These are phyloP conservation scores for Phytophthora hibernalis DNA, from an alignment of 352 stramenopile species.

Conservation along the genomic window DNA sequence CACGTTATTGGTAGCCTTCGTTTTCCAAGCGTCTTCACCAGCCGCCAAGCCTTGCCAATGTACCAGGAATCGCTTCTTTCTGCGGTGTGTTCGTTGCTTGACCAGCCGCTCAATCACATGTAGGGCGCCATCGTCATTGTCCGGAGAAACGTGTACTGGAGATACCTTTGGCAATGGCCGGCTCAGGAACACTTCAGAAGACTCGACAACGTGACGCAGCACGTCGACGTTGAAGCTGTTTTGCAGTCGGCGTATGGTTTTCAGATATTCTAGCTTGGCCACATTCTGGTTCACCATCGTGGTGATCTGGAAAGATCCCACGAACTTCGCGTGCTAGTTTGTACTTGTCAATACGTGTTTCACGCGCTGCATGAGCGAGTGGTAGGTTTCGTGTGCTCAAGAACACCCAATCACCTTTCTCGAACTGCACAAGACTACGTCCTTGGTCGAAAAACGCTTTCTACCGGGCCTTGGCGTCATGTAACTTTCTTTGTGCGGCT, in stretches of 20 bases:
- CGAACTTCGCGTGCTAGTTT: too few species aligned
- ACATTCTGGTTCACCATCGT: constrained; percentile 4
- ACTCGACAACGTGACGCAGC: background rate
- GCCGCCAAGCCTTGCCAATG: background rate
- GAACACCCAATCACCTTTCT: too few species aligned
- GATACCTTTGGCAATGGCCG: constrained; percentile 8
- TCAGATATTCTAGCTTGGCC: background rate
- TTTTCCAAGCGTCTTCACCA: constrained; percentile 7
- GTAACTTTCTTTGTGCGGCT: too few species aligned
- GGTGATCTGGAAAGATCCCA: too few species aligned
- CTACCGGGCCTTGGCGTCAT: too few species aligned
- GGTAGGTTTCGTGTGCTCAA: too few species aligned
- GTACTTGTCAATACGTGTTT: too few species aligned
- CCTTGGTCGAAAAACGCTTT: too few species aligned
- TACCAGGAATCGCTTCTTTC: background rate
- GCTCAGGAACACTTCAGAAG: constrained; percentile 1
- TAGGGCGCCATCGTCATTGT: background rate
- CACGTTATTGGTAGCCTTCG: too few species aligned
- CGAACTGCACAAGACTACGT: too few species aligned
- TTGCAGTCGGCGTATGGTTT: background rate
- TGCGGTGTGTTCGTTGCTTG: background rate
- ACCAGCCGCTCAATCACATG: background rate
- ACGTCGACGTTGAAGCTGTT: constrained; percentile 14
- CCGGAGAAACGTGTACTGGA: background rate
- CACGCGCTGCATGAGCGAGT: too few species aligned